Conservation (phyloP, 495 filamentous ascomycete species). For the Annulohypoxylon moriforme region DNA sequence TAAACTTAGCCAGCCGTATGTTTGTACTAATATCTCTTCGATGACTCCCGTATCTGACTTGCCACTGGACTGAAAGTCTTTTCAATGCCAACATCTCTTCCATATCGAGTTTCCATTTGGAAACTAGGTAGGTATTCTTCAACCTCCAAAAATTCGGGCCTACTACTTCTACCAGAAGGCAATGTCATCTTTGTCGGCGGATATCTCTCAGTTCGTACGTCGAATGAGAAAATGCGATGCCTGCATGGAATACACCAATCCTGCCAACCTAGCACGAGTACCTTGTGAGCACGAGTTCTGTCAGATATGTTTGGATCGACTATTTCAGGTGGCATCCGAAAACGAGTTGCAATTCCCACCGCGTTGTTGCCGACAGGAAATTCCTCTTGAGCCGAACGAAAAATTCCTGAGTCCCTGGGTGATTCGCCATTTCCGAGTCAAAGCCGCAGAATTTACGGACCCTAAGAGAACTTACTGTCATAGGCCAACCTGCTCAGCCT, state of each 20-base stretch:
- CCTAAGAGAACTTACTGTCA: slow-evolving; percentile 62
- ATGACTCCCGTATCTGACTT: no score
- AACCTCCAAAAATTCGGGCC: no score
- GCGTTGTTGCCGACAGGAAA: slow-evolving; percentile 59
- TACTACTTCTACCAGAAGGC: no score
- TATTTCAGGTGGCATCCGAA: slow-evolving; percentile 55
- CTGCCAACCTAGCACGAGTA: slow-evolving; percentile 17
- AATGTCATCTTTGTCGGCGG: no score
- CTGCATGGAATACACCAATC: background rate
- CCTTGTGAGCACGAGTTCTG: slow-evolving; percentile 62
- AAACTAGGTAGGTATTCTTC: no score
- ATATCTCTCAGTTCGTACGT: no score
- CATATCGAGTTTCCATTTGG: no score
- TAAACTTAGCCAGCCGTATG: no score
- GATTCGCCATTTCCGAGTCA: slow-evolving; percentile 48
- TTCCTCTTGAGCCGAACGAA: slow-evolving; percentile 51
- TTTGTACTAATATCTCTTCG: no score
- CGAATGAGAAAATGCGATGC: background rate
- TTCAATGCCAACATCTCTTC: no score
- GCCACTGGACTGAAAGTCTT: no score
- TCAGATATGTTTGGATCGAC: slow-evolving; percentile 51
- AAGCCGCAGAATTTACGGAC: slow-evolving; percentile 58
- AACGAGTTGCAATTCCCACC: slow-evolving; percentile 66
- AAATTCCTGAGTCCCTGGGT: slow-evolving; percentile 47
- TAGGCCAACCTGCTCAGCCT: slow-evolving; percentile 55